Base-by-base conservation (phyloP, 2,329 filamentous ascomycete genomes). In the Massarina eburnea region DNA sequence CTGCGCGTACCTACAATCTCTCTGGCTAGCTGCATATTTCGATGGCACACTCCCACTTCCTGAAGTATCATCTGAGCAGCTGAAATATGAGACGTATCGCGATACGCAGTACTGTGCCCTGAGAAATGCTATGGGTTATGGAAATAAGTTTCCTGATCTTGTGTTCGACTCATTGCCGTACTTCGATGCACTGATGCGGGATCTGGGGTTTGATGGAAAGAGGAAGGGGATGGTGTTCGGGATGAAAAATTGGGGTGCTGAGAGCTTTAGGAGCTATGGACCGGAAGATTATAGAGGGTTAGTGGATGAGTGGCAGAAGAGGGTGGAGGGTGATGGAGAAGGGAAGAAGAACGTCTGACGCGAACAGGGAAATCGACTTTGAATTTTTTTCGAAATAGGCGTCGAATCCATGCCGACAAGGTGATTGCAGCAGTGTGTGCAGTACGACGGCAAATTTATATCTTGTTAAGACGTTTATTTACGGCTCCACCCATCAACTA, bases 131-230 rank as follows among this genome's bases (percentile, higher is more conserved):
- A 77, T 73, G 3, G 86, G 86, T 20, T 84, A 82, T 58, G 86
- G 86, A 1, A 74, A 73, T 30, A 77, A 75, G 59, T 75, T 79
- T 46, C 84, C 84, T 0, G 86, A 89, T 63, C 84, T 91, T 53
- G 83, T 88, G 15, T 91, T 92, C 59, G 89, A 94, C 65, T 80
- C 80, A 0, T 64, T 92, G 43, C 86, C 86, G 3, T 94, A 90
- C 59, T 64, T 89, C 15, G 88, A 91, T 66, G 59, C 85, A 59
- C 64, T 92, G 60, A 62, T 88, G 48, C 70, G 72, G 4, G 88
- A 92, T 64, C 58, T 91, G 45, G 85, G 81, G 0, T 66, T 91
- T 43, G 71, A 76, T 12, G 43, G 46, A n/a, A 54, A 55, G 44
- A 47, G 46, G 30, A 58, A 56, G 37, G 47, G 43, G 10, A 45